These are phyloP conservation scores for Oryza nivara DNA, from an alignment of 176 grass and related monocot genomes.

Conservation along the genomic window DNA sequence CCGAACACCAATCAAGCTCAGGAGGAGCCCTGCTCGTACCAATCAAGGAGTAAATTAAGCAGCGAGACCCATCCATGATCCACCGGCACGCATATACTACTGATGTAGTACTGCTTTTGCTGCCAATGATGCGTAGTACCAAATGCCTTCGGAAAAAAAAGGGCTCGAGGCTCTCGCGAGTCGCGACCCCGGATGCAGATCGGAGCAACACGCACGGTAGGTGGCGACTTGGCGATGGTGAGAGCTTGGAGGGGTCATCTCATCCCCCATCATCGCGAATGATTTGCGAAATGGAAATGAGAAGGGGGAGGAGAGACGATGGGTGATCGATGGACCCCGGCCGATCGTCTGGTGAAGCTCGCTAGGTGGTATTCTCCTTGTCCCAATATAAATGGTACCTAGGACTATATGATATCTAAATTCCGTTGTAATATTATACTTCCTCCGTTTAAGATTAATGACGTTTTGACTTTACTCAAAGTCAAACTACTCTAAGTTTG, in stretches of 20 bases:
- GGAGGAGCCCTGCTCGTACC: background rate
- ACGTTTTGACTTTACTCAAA: no score
- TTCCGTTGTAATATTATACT: no score
- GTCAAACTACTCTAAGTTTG: no score
- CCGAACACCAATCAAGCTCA: constrained; percentile 19
- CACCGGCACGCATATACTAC: background rate
- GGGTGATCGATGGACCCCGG: constrained; percentile 2
- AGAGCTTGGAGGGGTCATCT: background rate
- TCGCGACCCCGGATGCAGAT: background rate
- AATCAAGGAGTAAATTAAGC: background rate
- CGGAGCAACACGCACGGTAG: constrained; percentile 4
- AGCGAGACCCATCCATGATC: background rate
- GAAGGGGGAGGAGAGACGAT: background rate
- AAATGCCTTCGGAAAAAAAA: background rate
- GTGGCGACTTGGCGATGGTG: background rate
- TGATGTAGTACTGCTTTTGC: no score
- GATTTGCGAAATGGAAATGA: background rate
- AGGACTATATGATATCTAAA: no score
- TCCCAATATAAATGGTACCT: no score
- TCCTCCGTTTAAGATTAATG: no score
- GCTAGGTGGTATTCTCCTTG: no score
- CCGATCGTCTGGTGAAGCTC: background rate
- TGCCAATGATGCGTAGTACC: constrained; percentile 3
- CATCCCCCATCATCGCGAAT: background rate
- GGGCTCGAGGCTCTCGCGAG: no score